phyloP scores from a whole-genome alignment of 1,284 basidiomycete species.

The Rhizoctonia solani region DNA sequence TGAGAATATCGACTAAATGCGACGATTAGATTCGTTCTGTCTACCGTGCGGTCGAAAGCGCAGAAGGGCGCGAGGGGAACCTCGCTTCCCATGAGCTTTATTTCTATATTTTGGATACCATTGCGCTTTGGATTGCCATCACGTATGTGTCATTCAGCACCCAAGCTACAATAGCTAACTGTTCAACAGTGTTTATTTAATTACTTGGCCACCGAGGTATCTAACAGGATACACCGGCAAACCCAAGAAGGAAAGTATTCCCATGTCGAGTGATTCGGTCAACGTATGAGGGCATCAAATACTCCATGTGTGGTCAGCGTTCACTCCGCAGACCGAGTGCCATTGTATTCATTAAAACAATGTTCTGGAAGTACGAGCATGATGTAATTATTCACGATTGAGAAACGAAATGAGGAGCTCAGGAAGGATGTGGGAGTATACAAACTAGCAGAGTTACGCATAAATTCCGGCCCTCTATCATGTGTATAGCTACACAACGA shows the following conservation, averaged over 20 bases:
- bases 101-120: constrained; percentile 70
- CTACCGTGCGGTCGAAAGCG: constrained; percentile 68
- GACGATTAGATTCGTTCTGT: constrained; percentile 61
- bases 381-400: no score
- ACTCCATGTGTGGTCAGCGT: no score
- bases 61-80: constrained; percentile 63
- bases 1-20: neutral
- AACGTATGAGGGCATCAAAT: no score
- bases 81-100: constrained; percentile 63
- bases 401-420: no score
- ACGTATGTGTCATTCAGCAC: constrained; percentile 2
- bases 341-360: no score
- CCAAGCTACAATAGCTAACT: neutral
- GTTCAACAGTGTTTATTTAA: neutral
- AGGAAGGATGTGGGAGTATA: no score
- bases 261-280: no score
- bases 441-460: no score
- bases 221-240: constrained; percentile 8
- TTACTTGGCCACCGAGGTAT: constrained; percentile 14
- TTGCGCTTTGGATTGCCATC: constrained; percentile 66
- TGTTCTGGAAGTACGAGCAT: no score
- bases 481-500: no score
- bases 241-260: neutral
- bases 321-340: no score
- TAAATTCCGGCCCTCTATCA: no score